Conservation (phyloP, 1,284 basidiomycete genomes). For the Ceratobasidium sp. region DNA sequence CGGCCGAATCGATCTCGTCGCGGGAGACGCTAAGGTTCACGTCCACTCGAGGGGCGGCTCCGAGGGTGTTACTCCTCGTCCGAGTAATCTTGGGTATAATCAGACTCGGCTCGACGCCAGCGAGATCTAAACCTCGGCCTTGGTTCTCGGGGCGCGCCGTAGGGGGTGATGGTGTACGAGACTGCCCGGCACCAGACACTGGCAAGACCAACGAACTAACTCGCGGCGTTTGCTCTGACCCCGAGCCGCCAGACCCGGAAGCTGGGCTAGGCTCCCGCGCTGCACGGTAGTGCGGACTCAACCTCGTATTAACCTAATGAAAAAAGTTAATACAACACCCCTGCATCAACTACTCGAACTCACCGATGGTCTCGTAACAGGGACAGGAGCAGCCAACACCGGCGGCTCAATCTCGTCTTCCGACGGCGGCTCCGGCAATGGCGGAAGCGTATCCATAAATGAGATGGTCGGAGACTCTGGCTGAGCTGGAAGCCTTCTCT, state of each 20-base stretch:
- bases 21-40: not conserved
- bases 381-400: not conserved
- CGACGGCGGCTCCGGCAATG: slow-evolving; percentile 40
- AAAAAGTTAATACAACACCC: not conserved
- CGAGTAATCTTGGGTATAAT: not conserved
- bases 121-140: not conserved
- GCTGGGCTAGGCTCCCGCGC: slow-evolving; percentile 31
- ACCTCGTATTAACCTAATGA: slow-evolving; percentile 21
- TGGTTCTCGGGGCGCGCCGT: not conserved
- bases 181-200: not conserved
- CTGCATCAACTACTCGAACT: not conserved
- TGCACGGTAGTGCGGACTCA: slow-evolving; percentile 8
- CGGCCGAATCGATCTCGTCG: slow-evolving; percentile 34
- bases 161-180: slow-evolving; percentile 14
- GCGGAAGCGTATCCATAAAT: slow-evolving; percentile 40
- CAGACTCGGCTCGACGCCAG: not conserved
- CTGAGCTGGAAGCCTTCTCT: slow-evolving; percentile 4
- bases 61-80: slow-evolving; percentile 6
- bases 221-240: slow-evolving; percentile 26
- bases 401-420: slow-evolving; percentile 22
- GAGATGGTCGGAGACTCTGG: slow-evolving; percentile 42
- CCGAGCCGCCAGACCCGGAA: slow-evolving; percentile 23
- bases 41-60: not conserved
- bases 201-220: slow-evolving; percentile 22
- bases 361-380: slow-evolving; percentile 8